phyloP scores from a whole-genome alignment of 495 filamentous ascomycete genomes.

The Elaphomyces granulatus region DNA sequence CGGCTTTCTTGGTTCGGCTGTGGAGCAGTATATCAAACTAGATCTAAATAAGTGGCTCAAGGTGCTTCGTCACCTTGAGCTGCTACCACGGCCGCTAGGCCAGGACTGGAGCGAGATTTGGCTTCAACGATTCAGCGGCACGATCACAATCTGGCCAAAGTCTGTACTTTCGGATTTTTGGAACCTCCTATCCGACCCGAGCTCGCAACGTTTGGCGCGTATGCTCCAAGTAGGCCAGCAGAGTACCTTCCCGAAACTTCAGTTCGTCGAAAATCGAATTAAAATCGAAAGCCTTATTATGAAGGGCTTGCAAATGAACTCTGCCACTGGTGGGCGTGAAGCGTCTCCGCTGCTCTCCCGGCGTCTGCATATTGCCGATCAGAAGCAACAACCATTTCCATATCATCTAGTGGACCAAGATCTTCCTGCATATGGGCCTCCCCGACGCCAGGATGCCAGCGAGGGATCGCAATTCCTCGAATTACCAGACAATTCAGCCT shows the following conservation, averaged over 20 bases:
- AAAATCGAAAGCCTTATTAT: slow-evolving; percentile 72
- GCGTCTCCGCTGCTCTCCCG: slow-evolving; percentile 17
- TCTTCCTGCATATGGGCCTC: too few relatives aligned
- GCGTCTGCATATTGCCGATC: slow-evolving; percentile 6
- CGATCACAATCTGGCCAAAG: slow-evolving; percentile 91
- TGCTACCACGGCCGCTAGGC: slow-evolving; percentile 78
- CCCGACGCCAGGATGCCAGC: too few relatives aligned
- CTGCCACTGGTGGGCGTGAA: slow-evolving; percentile 13
- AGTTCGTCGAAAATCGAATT: slow-evolving; percentile 77
- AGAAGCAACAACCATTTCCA: background rate
- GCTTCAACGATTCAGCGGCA: slow-evolving; percentile 88
- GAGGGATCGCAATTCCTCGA: background rate
- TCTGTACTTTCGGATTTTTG: slow-evolving; percentile 60
- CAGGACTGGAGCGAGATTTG: slow-evolving; percentile 96
- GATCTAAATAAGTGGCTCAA: slow-evolving; percentile 95
- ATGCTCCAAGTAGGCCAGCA: slow-evolving; percentile 86
- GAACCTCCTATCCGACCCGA: slow-evolving; percentile 75
- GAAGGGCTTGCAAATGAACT: slow-evolving; percentile 48
- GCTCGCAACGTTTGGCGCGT: slow-evolving; percentile 51
- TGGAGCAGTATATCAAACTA: slow-evolving; percentile 88
- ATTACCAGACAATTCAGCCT: background rate
- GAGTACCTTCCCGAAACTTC: slow-evolving; percentile 74
- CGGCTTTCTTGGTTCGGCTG: slow-evolving; percentile 80
- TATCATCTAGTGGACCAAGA: background rate
- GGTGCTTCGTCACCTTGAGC: slow-evolving; percentile 78